Base-by-base conservation (phyloP, 2,329 filamentous ascomycete genomes). In the Fusarium transvaalense region DNA sequence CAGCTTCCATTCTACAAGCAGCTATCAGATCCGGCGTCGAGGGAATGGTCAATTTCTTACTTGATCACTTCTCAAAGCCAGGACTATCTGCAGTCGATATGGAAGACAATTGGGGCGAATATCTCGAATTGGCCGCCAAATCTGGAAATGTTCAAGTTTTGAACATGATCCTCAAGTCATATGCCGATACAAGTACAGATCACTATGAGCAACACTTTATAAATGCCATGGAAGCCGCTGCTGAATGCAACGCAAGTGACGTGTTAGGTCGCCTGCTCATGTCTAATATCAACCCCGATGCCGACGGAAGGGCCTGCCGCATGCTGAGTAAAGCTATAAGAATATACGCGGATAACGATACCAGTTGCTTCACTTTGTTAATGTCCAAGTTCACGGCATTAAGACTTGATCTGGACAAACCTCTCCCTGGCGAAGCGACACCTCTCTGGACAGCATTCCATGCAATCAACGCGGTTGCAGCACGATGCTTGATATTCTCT, bases 171-270 rank as follows among this genome's bases (percentile, higher is more conserved):
- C 14, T 52, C 5, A 6, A 15, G 5, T 5, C 13, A 7, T 23
- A 5, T 10, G 2, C 7, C 9, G 27, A 25, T 23, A 14, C 4
- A 8, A n/a, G 6, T 10, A 23, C 19, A n/a, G 10, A 25, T 1
- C 0, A 0, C 2, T 31, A 10, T 10, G 7, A n/a, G 15, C 31
- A 31, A 10, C 7, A 23, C 12, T 14, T 15, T 31, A 14, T 42
- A 3, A 19, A 42, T 32, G 37, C 35, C 1, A 42, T 52, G 14
- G 5, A 52, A 25, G n/a, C 1, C 1, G 48, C 48, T 1, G 19
- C 2, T 17, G 2, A 0, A 5, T 9, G 5, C 15, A 0, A 13
- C 5, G n/a, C n/a, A 1, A 12, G 1, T 6, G 5, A 1, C 1
- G 21, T 4, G 2, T 5, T 52, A 14, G 6, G 0, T 5, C 27